Base-by-base conservation (phyloP, 176 grass and related monocot genomes). In the Lolium rigidum region DNA sequence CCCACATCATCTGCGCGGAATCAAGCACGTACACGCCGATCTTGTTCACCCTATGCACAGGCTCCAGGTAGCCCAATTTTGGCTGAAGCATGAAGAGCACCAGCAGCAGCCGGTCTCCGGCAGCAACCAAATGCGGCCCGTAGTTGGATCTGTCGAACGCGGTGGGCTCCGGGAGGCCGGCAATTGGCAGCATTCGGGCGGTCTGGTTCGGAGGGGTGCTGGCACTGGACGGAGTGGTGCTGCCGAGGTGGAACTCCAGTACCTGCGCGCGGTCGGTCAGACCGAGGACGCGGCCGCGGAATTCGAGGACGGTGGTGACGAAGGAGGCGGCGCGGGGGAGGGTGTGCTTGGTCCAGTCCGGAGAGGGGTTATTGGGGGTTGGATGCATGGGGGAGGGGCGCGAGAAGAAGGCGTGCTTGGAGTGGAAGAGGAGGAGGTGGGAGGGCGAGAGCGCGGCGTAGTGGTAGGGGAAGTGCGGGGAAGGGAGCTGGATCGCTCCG, bases 371-470 rank as follows among this genome's bases (percentile, higher is more conserved):
- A 20, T 20, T 75, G 56, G 56, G 87, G 44, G 10, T 55, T 15
- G 80, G 66, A 41, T 25, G 1, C 58, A 12, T 28, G 35, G 80
- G 51, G 5, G 64, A 47, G 24, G 84, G 75, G 80, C 58, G 67
- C 38, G 75, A 78, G 85, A 83, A 87, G 85, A 90, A 90, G 85
- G 85, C 65, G 57, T 90, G 67, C 80, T 59, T 65, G 80, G 67
- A 90, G 72, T 82, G 37, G 80, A 90, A 90, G 66, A 90, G 58
- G 56, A 90, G 85, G 84, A 87, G 68, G 75, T 66, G 67, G 48
- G 85, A 69, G n/a, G 74, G 47, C 73, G 57, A 4, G 65, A 90
- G 84, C 75, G 80, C 85, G 58, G 67, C 85, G 76, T 84, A 80
- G 49, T 80, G 80, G 31, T 87, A 90, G 3, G 80, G 25, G 67